These are phyloP conservation scores for Trapa incisa DNA, from an alignment of 345 rosid genomes.

Conservation along the genomic window DNA sequence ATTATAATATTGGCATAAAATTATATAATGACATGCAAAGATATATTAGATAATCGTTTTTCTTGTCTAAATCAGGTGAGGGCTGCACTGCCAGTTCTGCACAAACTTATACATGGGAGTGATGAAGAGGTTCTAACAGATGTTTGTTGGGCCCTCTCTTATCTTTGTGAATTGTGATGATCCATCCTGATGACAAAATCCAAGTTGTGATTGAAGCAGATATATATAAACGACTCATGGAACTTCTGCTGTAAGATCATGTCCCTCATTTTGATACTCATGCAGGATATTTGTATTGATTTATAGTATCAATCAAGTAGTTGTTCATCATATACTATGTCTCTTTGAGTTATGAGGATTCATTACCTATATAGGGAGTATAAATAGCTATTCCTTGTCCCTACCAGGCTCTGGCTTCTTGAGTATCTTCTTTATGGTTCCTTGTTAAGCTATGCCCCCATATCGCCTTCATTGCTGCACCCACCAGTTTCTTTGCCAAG, in stretches of 20 bases:
- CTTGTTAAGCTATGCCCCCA: neutral
- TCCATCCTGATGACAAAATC: slow-evolving; percentile 79
- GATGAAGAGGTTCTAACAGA: slow-evolving; percentile 89
- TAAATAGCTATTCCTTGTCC: neutral
- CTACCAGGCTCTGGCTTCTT: neutral
- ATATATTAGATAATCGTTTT: neutral
- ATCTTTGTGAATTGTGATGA: slow-evolving; percentile 33
- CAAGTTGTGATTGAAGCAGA: slow-evolving; percentile 79
- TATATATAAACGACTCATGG: slow-evolving; percentile 68
- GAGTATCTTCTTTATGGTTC: neutral
- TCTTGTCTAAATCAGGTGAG: slow-evolving; percentile 34
- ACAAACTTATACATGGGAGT: slow-evolving; percentile 50
- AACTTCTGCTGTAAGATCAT: slow-evolving; percentile 55
- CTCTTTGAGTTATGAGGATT: neutral
- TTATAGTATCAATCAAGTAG: neutral
- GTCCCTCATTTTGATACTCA: neutral
- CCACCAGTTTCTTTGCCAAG: neutral
- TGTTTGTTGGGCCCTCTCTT: slow-evolving; percentile 81
- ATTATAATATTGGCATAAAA: neutral
- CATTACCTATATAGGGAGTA: neutral
- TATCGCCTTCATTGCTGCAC: no score
- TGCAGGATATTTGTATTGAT: neutral
- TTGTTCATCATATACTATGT: neutral
- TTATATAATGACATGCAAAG: no score
- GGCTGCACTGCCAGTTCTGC: slow-evolving; percentile 68